Evolutionary conservation across 2,329 filamentous ascomycete genomes (phyloP), one percentile per base, ranked within the genome.

Genomic region (Fusarium chlamydosporum): DNA sequence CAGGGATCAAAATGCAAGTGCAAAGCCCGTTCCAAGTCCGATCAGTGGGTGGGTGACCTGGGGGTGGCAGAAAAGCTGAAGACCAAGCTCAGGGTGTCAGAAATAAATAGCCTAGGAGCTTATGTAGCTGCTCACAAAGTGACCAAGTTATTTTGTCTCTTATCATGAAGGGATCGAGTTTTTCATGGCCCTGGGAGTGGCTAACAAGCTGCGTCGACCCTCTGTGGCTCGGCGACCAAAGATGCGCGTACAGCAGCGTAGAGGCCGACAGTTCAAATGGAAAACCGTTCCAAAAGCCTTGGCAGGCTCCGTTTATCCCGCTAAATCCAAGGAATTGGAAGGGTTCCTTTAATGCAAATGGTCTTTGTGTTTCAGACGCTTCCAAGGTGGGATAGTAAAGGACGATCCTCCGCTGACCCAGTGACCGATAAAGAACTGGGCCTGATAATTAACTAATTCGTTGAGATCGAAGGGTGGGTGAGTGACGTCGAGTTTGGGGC

Each of bases 401-500:
- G 60, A 51, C 51, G 65, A 68, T 68, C 65, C 34, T 67, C 55
- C 41, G 53, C 41, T 68, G 65, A 59, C 51, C 62, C 51, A 62
- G 61, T 51, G 51, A 67, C 56, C 38, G 62, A 62, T 46, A 56
- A 57, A 65, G 57, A 41, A 47, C 31, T 47, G 50, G 46, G 31
- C 47, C 23, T n/a, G 34, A 51, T 46, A 58, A 40, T 33, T 50
- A 58, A 40, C 27, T 50, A 41, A 50, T 59, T 56, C 48, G 60
- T 45, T 27, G 34, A 38, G 35, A 43, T 35, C 52, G 18, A 29
- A 45, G 42, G 53, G 56, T 38, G 42, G 53, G 56, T 38, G n/a
- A 68, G 66, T 69, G 67, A 69, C 67, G 67, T 70, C 47, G 67
- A 33, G 47, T 40, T 65, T 47, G 56, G 66, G 65, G 61, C 62